Percentiles rank a stretch among this genome's conserved stretches.
phyloP scores from a whole-genome alignment of 179 eudicot genomes.

The Heliamphora pulchella region DNA sequence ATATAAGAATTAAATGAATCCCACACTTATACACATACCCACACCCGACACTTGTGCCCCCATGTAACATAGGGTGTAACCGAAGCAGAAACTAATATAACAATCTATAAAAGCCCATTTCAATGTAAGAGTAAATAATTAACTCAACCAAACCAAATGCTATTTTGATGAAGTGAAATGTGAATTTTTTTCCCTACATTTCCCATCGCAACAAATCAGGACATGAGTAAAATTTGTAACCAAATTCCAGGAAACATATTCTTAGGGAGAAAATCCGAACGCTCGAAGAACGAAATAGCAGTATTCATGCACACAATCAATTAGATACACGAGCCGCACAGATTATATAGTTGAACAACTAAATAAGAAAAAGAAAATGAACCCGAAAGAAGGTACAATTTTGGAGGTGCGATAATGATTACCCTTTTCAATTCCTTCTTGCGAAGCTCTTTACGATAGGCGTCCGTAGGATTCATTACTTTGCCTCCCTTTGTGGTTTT shows the following conservation, averaged over 20 bases:
- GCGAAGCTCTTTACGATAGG: constrained; percentile 93
- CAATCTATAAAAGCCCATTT: too few relatives aligned
- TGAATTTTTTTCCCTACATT: neutral
- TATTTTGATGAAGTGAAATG: neutral
- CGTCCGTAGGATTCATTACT: constrained; percentile 95
- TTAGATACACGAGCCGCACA: neutral
- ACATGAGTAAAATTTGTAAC: neutral
- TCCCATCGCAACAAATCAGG: neutral
- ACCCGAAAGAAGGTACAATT: neutral
- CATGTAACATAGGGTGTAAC: too few relatives aligned
- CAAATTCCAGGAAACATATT: neutral
- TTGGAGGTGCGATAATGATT: neutral
- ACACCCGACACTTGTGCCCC: too few relatives aligned
- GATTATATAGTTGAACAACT: neutral
- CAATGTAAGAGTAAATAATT: too few relatives aligned
- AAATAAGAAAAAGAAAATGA: neutral
- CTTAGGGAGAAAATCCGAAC: constrained; percentile 1
- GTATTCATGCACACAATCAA: neutral
- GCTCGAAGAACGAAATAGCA: neutral
- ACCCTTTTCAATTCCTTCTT: constrained; percentile 89
- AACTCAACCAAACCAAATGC: constrained; percentile 6
- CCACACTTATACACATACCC: too few relatives aligned
- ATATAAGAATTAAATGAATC: too few relatives aligned
- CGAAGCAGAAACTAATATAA: too few relatives aligned
- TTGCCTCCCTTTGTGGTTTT: constrained; percentile 98